Base-by-base conservation (phyloP, 352 stramenopile genomes). In the Phytopythium ostracodes region DNA sequence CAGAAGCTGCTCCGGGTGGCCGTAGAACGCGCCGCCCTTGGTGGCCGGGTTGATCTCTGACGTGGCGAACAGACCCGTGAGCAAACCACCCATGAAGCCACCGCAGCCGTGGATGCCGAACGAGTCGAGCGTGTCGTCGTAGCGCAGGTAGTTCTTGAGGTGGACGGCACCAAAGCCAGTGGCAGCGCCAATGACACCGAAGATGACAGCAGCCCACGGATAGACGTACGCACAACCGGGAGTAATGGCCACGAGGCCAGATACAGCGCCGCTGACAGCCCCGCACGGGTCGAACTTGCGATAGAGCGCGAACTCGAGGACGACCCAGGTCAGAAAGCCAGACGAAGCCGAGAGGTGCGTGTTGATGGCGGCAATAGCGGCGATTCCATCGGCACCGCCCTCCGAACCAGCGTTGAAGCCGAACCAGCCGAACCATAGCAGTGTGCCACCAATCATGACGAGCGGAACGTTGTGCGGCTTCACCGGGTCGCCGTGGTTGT, bases 401-500 rank as follows among this genome's bases (percentile, higher is more conserved):
- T 79, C 62, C 8, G 81, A 91, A 35, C 84, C 84, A 25, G 75
- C 82, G 62, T 92, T 93, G 65, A 95, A 95, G 31, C 86, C 85
- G 53, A 91, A 93, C 84, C 86, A 95, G 20, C 86, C 86, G 47
- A 91, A 91, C 86, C 86, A 95, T 49, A 95, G 70, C 31, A 93
- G 52, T 10, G 76, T 88, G 17, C 66, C 65, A 49, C 86, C 86
- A 38, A 92, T 89, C 77, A 95, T 94, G 15, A 92, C 82, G 12
- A 95, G 72, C 18, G 86, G 86, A 36, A 95, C 78, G 71, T 96
- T 93, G 74, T 94, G 86, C 1, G 84, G 81, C 59, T 88, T 88
- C 24, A 93, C 76, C 5, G 73, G 65, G 33, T 89, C 84, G 12
- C 65, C 68, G 65, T 91, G 77, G 60, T 91, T 89, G 72, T 91